phyloP scores from a whole-genome alignment of 2,329 filamentous ascomycete species.

The Ophiobolus disseminans region DNA sequence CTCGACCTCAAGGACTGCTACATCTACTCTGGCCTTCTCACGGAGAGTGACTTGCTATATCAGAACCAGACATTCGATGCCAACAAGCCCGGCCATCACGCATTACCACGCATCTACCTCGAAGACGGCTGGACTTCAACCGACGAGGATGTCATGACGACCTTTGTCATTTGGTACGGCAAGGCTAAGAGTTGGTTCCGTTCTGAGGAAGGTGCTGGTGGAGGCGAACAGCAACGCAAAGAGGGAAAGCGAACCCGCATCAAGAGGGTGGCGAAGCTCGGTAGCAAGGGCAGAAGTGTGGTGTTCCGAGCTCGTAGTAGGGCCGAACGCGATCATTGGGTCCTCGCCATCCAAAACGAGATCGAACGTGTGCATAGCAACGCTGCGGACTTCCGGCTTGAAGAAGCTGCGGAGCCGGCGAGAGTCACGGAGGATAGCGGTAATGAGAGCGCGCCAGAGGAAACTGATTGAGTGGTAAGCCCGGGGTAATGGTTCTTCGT shows the following conservation, averaged over 20 bases:
- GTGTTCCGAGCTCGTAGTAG: constrained; percentile 71
- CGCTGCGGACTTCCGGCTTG: constrained; percentile 56
- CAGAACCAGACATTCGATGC: constrained; percentile 69
- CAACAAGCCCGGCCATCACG: constrained; percentile 65
- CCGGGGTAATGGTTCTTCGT: too few relatives aligned
- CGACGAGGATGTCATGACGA: constrained; percentile 71
- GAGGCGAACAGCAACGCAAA: constrained; percentile 34
- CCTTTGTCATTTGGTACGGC: constrained; percentile 71
- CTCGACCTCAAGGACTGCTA: constrained; percentile 70
- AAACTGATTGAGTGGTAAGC: too few relatives aligned
- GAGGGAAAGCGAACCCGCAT: constrained; percentile 58
- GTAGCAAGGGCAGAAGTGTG: constrained; percentile 66
- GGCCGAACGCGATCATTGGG: constrained; percentile 72
- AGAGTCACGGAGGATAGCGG: constrained; percentile 1
- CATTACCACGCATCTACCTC: constrained; percentile 66
- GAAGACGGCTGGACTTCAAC: constrained; percentile 67
- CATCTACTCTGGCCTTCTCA: constrained; percentile 69
- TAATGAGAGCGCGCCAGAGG: not conserved
- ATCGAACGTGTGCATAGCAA: constrained; percentile 65
- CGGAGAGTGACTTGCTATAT: constrained; percentile 68
- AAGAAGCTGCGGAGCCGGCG: constrained; percentile 25
- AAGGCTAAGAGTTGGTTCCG: constrained; percentile 64
- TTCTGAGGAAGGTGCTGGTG: constrained; percentile 42
- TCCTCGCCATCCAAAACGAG: constrained; percentile 69
- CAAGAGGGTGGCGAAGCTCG: constrained; percentile 66